A percentile compares a stretch with the other conserved stretches of the same genome.
These are phyloP conservation scores for Candida silvicultrix DNA, from an alignment of 805 yeast species.

Conservation along the genomic window DNA sequence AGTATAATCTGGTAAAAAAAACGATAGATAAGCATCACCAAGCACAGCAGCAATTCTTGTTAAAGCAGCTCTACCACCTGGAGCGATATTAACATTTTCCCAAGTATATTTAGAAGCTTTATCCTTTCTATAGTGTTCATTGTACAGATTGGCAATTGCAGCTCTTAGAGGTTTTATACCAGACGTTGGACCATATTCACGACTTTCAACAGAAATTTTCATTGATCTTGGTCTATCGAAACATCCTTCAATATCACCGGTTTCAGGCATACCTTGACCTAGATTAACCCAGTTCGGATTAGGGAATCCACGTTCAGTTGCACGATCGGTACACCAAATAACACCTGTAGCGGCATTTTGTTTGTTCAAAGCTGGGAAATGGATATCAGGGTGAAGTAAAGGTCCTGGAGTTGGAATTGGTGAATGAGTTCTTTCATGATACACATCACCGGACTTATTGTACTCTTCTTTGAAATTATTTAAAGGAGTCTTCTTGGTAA, in stretches of 20 bases:
- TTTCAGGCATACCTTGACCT: constrained; percentile 64
- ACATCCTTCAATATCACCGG: constrained; percentile 54
- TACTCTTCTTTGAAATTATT: constrained; percentile 1
- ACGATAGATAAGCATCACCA: constrained; percentile 51
- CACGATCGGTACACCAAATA: constrained; percentile 59
- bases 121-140: constrained; percentile 44
- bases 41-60: constrained; percentile 57
- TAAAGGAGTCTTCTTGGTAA: constrained; percentile 1
- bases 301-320: constrained; percentile 47
- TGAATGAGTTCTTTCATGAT: constrained; percentile 24
- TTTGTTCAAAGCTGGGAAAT: constrained; percentile 53
- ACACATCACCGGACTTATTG: neutral
- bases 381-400: constrained; percentile 34
- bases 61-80: constrained; percentile 60
- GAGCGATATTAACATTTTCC: constrained; percentile 57
- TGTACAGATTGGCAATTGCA: constrained; percentile 53
- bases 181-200: constrained; percentile 57
- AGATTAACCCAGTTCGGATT: constrained; percentile 45
- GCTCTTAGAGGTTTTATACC: constrained; percentile 48
- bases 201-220: constrained; percentile 39
- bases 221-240: constrained; percentile 44
- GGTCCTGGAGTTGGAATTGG: constrained; percentile 49
- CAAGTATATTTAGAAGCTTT: constrained; percentile 47
- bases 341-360: constrained; percentile 58
- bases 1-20: constrained; percentile 57